Conservation (phyloP, 768 basidiomycete genomes). For the Rhodocollybia butyracea region DNA sequence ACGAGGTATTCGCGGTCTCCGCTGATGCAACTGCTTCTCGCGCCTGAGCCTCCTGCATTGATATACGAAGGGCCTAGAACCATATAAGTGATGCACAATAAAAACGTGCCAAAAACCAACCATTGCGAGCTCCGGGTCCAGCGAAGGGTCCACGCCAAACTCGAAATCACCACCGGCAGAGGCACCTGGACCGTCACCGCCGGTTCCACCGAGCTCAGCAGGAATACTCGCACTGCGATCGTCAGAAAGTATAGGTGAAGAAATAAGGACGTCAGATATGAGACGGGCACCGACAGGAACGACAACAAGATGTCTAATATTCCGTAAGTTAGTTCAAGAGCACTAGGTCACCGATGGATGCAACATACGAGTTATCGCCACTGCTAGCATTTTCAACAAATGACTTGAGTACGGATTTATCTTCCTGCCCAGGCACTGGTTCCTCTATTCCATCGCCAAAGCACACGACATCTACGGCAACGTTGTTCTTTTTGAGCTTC, state of each 20-base stretch:
- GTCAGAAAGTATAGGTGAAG: constrained; percentile 78
- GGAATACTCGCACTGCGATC: constrained; percentile 72
- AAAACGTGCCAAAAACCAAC: constrained; percentile 36
- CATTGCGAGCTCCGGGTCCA: constrained; percentile 97
- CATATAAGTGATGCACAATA: background rate
- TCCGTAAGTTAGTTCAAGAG: background rate
- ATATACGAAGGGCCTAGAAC: constrained; percentile 88
- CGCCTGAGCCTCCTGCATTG: constrained; percentile 91
- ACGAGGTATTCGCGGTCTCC: constrained; percentile 28
- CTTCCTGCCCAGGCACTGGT: constrained; percentile 44
- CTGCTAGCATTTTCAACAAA: constrained; percentile 83
- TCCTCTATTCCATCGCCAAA: constrained; percentile 90
- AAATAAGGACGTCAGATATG: constrained; percentile 78
- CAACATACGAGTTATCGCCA: constrained; percentile 81
- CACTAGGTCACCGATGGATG: background rate
- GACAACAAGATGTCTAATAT: constrained; percentile 70
- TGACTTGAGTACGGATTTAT: constrained; percentile 62
- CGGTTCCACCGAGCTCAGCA: constrained; percentile 50
- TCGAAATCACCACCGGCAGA: constrained; percentile 58
- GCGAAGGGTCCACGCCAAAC: constrained; percentile 90
- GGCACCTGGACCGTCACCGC: constrained; percentile 45
- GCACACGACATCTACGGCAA: constrained; percentile 86
- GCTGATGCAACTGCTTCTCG: constrained; percentile 54
- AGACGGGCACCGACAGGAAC: constrained; percentile 77
- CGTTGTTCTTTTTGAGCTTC: constrained; percentile 99